Percentiles rank a stretch among this genome's conserved stretches.
Evolutionary conservation across 1,284 basidiomycete species (phyloP).

Genomic region (Cutaneotrichosporon mucoides): DNA sequence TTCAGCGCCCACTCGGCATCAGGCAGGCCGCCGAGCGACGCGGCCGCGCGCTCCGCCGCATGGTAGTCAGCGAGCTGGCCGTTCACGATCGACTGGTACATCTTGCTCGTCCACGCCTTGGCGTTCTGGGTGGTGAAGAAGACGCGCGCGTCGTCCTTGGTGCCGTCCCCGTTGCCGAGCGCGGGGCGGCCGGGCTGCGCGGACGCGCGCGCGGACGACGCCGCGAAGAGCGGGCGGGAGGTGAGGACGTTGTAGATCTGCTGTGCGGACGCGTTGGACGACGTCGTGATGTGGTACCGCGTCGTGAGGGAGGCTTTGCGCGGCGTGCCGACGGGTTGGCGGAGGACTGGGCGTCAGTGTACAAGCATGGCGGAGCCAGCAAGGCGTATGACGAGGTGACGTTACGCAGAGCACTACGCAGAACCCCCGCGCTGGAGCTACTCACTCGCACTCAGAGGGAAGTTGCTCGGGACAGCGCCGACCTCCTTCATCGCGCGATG

Average conservation of each 20-base stretch:
- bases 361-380: not conserved
- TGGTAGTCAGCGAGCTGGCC: not conserved
- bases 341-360: constrained; percentile 18
- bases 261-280: constrained; percentile 1
- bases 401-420: not conserved
- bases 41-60: not conserved
- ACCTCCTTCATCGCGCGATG: constrained; percentile 21
- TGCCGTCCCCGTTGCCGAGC: not conserved
- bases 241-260: constrained; percentile 15
- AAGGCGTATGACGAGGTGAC: not conserved
- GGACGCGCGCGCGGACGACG: not conserved
- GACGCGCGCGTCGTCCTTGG: constrained; percentile 2
- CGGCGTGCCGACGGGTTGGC: constrained; percentile 20
- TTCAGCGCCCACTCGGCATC: constrained; percentile 11
- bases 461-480: constrained; percentile 21
- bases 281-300: constrained; percentile 21
- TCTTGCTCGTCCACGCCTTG: constrained; percentile 2
- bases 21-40: not conserved
- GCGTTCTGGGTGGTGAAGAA: not conserved
- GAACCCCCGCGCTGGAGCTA: not conserved
- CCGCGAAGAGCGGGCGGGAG: constrained; percentile 16
- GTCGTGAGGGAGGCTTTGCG: constrained; percentile 17
- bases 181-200: not conserved
- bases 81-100: not conserved
- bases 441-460: constrained; percentile 27